A percentile compares a stretch with the other conserved stretches of the same genome.
Evolutionary conservation across 352 stramenopile genomes (phyloP).

Genomic region (Pythium coloratum): DNA sequence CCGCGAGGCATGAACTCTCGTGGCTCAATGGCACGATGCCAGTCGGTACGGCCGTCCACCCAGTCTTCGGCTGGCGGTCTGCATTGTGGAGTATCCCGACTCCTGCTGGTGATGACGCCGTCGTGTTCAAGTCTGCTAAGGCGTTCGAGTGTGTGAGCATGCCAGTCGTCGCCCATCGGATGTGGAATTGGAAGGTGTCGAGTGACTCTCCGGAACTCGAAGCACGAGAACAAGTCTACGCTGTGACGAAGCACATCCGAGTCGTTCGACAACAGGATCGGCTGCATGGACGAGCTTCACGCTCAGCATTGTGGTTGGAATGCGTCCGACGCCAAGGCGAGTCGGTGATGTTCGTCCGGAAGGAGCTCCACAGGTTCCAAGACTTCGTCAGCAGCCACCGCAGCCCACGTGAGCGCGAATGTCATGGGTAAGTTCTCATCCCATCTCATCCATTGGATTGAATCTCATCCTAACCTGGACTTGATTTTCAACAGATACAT

Average conservation of each 20-base stretch:
- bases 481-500: constrained; percentile 17
- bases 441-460: neutral
- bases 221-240: constrained; percentile 9
- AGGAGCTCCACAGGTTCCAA: constrained; percentile 26
- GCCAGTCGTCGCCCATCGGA: constrained; percentile 1
- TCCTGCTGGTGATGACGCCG: neutral
- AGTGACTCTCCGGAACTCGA: constrained; percentile 6
- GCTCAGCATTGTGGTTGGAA: constrained; percentile 24
- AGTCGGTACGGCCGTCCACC: constrained; percentile 3
- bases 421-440: constrained; percentile 15
- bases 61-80: constrained; percentile 24
- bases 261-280: constrained; percentile 22
- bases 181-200: constrained; percentile 16
- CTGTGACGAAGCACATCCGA: constrained; percentile 12
- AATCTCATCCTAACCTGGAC: neutral
- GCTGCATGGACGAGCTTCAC: constrained; percentile 16
- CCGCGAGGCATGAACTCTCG: constrained; percentile 17
- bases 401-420: constrained; percentile 15
- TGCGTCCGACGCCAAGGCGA: constrained; percentile 12
- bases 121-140: constrained; percentile 26
- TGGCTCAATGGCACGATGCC: constrained; percentile 21
- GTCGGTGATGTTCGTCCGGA: constrained; percentile 13
- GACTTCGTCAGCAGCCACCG: constrained; percentile 5
- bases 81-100: constrained; percentile 18
- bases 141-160: constrained; percentile 19